Base-by-base conservation (phyloP, 2,329 filamentous ascomycete genomes). In the Xylariaceae sp. region DNA sequence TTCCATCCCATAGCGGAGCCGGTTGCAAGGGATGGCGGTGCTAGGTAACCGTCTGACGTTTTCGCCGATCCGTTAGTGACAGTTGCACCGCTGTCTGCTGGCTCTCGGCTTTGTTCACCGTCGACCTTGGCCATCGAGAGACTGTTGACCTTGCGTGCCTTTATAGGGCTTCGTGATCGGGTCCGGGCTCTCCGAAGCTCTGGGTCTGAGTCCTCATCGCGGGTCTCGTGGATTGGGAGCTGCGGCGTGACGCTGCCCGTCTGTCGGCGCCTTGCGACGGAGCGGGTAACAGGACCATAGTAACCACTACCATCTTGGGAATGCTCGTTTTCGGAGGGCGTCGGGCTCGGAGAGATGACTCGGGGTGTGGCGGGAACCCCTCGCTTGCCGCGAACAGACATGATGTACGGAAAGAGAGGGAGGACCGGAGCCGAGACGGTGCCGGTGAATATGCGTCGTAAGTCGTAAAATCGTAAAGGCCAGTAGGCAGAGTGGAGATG, bases 331-430 rank as follows among this genome's bases (percentile, higher is more conserved):
- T 87, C 84, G 18, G 84, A 86, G 1, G 85, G 85, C 2, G 88
- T 87, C 33, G 92, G 92, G 50, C 91, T 94, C 33, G 92, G 92
- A 10, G 91, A 95, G 64, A 94, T 95, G 63, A 97, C 89, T 67
- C 91, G 87, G 66, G 92, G 92, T 51, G 88, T 94, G 52, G 82
- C 82, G 52, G 92, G 92, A 53, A 94, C 78, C 63, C 78, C 76
- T 59, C 72, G 72, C 56, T 82, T 77, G 46, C 73, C 71, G 53
- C 75, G 77, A 55, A 77, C 69, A 50, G 82, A 78, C 76, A 86
- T 84, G 42, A 70, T 67, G 70, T 73, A 75, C 7, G 75, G 72
- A 56, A 88, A 88, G 32, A 82, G 81, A 40, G 85, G 85, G 2
- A 89, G 79, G 33, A 78, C 75, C 53, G 85, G 77, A 41, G 74